Conservation (phyloP, 2,329 filamentous ascomycete genomes). For the Hyphodiscus sp. region DNA sequence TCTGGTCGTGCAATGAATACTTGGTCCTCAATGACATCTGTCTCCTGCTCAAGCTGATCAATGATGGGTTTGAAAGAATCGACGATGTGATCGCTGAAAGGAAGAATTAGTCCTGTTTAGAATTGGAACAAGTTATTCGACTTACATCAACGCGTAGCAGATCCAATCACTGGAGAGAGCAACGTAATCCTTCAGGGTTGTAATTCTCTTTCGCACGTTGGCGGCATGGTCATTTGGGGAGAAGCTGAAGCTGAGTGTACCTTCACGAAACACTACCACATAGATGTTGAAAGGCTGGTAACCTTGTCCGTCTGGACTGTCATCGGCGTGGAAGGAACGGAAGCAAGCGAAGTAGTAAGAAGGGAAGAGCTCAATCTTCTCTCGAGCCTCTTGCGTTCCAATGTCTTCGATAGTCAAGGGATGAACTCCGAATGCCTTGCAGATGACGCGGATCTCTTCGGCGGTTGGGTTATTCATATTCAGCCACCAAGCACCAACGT, state of each 20-base stretch:
- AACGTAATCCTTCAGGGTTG: conserved; percentile 89
- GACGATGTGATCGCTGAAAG: conserved; percentile 80
- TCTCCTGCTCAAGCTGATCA: conserved; percentile 76
- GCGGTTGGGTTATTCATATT: conserved; percentile 87
- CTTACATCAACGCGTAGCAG: conserved; percentile 94
- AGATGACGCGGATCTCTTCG: conserved; percentile 81
- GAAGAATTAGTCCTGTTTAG: background rate
- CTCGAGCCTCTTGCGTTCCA: conserved; percentile 85
- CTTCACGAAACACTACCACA: conserved; percentile 93
- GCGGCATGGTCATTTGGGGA: conserved; percentile 78
- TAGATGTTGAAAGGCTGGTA: conserved; percentile 96
- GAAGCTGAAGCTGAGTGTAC: conserved; percentile 92
- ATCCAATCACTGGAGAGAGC: conserved; percentile 96
- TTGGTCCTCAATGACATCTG: conserved; percentile 89
- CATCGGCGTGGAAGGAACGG: conserved; percentile 77
- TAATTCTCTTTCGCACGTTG: conserved; percentile 86
- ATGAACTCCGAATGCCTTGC: conserved; percentile 92
- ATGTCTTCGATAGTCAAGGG: conserved; percentile 96
- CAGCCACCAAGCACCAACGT: conserved; percentile 93
- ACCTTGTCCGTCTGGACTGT: conserved; percentile 73
- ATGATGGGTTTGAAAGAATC: conserved; percentile 92
- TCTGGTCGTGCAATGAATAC: conserved; percentile 89
- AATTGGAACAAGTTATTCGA: conserved; percentile 10
- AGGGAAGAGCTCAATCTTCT: conserved; percentile 97
- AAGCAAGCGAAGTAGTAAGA: conserved; percentile 99